phyloP scores from a whole-genome alignment of 768 basidiomycete species.

The Filobasidium floriforme region DNA sequence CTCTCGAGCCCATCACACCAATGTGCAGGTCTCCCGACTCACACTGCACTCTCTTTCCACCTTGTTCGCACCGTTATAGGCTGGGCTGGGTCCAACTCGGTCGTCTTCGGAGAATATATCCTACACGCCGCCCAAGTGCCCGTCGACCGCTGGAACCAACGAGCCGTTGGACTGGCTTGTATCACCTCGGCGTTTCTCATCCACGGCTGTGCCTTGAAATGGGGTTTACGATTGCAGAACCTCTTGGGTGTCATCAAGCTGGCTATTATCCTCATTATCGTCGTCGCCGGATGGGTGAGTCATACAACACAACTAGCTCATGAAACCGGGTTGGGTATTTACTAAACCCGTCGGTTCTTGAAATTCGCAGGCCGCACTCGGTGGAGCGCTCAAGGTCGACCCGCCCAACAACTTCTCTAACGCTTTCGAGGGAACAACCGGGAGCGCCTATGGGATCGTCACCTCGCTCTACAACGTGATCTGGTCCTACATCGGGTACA shows the following conservation, averaged over 20 bases:
- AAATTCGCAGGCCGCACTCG: conserved; percentile 48
- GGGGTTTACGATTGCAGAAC: conserved; percentile 30
- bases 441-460: conserved; percentile 14
- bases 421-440: conserved; percentile 15
- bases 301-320: not conserved
- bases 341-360: not conserved
- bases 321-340: not conserved
- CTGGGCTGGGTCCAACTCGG: conserved; percentile 19
- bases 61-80: not conserved
- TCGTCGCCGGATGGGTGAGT: conserved; percentile 48
- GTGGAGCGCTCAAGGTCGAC: conserved; percentile 35
- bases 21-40: too few relatives aligned
- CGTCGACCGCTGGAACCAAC: conserved; percentile 51
- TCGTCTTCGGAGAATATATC: conserved; percentile 21
- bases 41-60: too few relatives aligned
- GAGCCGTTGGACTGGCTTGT: conserved; percentile 59
- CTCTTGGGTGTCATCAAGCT: conserved; percentile 55
- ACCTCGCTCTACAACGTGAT: conserved; percentile 20
- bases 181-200: conserved; percentile 25
- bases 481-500: conserved; percentile 18
- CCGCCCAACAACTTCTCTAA: conserved; percentile 18
- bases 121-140: conserved; percentile 18
- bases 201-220: conserved; percentile 24
- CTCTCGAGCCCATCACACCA: not conserved
- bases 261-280: conserved; percentile 53